phyloP scores from a whole-genome alignment of 2,329 filamentous ascomycete genomes.

The Colletotrichum tofieldiae region DNA sequence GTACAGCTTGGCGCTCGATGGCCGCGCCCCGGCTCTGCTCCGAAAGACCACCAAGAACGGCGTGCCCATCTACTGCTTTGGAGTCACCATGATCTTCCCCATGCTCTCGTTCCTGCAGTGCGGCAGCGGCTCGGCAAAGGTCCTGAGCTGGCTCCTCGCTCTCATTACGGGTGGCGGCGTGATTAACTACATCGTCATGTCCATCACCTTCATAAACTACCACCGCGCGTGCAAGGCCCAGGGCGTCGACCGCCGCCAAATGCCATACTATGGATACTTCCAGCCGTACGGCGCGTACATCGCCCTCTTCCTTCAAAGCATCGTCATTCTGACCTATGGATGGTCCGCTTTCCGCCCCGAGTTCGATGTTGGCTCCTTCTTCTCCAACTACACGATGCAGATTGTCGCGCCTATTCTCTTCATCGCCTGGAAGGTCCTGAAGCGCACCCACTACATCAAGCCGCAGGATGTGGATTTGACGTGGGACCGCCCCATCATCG shows the following conservation, averaged over 20 bases:
- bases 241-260: slow-evolving; percentile 68
- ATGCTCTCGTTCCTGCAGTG: slow-evolving; percentile 42
- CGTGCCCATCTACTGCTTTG: slow-evolving; percentile 46
- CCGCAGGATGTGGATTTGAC: slow-evolving; percentile 72
- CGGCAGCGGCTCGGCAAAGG: slow-evolving; percentile 69
- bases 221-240: slow-evolving; percentile 70
- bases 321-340: slow-evolving; percentile 76
- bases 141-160: slow-evolving; percentile 79
- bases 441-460: slow-evolving; percentile 69
- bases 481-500: slow-evolving; percentile 72
- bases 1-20: slow-evolving; percentile 69
- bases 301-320: slow-evolving; percentile 69
- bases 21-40: slow-evolving; percentile 62
- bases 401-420: slow-evolving; percentile 72
- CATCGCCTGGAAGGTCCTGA: slow-evolving; percentile 73
- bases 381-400: slow-evolving; percentile 76
- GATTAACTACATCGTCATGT: slow-evolving; percentile 43
- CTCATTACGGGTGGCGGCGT: slow-evolving; percentile 67
- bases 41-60: slow-evolving; percentile 54
- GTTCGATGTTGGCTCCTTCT: slow-evolving; percentile 73
- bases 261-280: slow-evolving; percentile 78
- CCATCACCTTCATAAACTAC: slow-evolving; percentile 75
- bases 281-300: slow-evolving; percentile 75
- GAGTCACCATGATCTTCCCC: slow-evolving; percentile 33
- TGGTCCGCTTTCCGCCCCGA: slow-evolving; percentile 74